These are phyloP conservation scores for Gardenia jasminoides DNA, from an alignment of 257 asterid species.

Conservation along the genomic window DNA sequence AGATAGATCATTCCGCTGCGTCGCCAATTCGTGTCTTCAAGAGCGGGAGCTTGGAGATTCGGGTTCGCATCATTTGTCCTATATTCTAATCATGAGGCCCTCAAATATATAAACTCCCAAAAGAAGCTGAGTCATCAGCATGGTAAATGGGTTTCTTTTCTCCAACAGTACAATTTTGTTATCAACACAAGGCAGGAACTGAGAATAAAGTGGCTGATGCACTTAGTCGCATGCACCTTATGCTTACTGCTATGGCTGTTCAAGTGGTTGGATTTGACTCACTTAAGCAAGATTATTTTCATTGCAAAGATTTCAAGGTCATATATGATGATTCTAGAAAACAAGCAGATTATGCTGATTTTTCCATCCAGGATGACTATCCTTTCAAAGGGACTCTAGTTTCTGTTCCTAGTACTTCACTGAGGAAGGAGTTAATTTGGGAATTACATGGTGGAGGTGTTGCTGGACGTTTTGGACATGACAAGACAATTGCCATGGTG, in stretches of 20 bases:
- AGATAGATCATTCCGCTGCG: no score
- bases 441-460: no score
- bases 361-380: background rate
- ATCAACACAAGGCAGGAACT: background rate
- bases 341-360: background rate
- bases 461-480: no score
- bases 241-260: background rate
- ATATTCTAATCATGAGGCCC: background rate
- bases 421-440: no score
- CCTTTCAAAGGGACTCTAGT: background rate
- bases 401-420: no score
- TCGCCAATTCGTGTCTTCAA: no score
- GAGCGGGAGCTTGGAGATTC: no score
- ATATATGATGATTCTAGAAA: background rate
- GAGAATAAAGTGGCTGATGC: background rate
- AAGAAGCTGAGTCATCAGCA: background rate
- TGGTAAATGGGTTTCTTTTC: background rate
- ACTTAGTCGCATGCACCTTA: background rate
- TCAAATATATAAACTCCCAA: background rate
- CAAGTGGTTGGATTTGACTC: background rate
- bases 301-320: background rate
- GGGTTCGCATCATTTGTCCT: no score
- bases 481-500: no score
- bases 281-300: background rate
- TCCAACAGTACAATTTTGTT: background rate